Percentiles rank a stretch among this genome's conserved stretches.
phyloP scores from a whole-genome alignment of 2,329 filamentous ascomycete genomes.

The Aureobasidium sp. region DNA sequence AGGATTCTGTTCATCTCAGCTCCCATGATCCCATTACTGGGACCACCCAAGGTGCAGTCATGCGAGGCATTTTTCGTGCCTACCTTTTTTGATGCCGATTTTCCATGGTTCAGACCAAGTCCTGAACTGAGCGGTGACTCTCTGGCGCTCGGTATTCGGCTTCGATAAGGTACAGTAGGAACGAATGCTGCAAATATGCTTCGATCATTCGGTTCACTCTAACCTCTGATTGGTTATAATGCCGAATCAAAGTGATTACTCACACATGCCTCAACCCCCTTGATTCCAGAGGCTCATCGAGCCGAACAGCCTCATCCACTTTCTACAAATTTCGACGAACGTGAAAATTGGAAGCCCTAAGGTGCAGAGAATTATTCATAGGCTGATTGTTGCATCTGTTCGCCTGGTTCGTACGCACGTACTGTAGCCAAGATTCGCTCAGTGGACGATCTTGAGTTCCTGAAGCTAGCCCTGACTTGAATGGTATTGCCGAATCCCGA shows the following conservation, averaged over 20 bases:
- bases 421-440: not conserved
- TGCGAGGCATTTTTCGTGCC: not conserved
- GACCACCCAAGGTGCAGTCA: not conserved
- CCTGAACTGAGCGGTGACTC: not conserved
- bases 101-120: not conserved
- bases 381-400: constrained; percentile 4
- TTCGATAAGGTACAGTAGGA: not conserved
- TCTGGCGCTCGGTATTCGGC: not conserved
- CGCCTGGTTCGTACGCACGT: not conserved
- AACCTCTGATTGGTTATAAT: not conserved
- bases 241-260: not conserved
- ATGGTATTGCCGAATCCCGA: not conserved
- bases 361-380: not conserved
- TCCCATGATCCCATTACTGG: not conserved
- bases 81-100: not conserved
- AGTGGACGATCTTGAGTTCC: not conserved
- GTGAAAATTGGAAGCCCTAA: not conserved
- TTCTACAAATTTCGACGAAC: not conserved
- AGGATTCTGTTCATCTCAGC: not conserved
- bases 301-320: not conserved
- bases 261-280: not conserved
- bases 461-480: not conserved
- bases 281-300: not conserved
- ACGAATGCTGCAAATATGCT: not conserved
- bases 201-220: not conserved